Evolutionary conservation across 2,329 filamentous ascomycete species (phyloP).

Genomic region (Blastomyces silverae): DNA sequence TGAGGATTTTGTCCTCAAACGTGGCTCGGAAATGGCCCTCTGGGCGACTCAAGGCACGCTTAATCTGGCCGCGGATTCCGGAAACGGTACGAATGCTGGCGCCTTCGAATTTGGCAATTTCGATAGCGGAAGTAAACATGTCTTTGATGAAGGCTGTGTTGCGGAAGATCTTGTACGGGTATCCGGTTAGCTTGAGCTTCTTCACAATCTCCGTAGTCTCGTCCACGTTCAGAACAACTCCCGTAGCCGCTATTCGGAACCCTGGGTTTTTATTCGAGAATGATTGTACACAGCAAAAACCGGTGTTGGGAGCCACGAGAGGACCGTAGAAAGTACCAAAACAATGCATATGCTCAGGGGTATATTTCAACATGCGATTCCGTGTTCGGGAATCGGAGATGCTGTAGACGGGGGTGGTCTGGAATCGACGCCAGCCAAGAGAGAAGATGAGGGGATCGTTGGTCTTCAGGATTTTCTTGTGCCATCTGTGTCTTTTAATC

Average conservation of each 20-base stretch:
- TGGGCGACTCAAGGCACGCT: constrained; percentile 84
- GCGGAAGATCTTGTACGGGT: constrained; percentile 96
- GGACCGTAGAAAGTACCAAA: constrained; percentile 94
- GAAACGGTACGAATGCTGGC: constrained; percentile 94
- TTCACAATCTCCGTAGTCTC: constrained; percentile 97
- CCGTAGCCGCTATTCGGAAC: constrained; percentile 90
- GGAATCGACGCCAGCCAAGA: constrained; percentile 91
- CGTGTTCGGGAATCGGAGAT: constrained; percentile 88
- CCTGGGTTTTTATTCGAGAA: constrained; percentile 78
- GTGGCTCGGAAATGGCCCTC: constrained; percentile 95
- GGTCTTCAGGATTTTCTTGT: constrained; percentile 98
- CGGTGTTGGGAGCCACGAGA: constrained; percentile 88
- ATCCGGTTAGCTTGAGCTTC: constrained; percentile 93
- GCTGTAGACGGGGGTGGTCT: constrained; percentile 85
- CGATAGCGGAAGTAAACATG: constrained; percentile 90
- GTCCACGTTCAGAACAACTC: constrained; percentile 88
- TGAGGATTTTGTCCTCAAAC: constrained; percentile 96
- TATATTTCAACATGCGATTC: constrained; percentile 98
- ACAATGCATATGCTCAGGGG: constrained; percentile 98
- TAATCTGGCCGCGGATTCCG: constrained; percentile 93
- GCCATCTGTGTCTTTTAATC: constrained; percentile 97
- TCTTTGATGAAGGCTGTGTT: constrained; percentile 98
- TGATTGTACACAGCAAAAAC: constrained; percentile 88
- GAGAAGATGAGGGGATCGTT: constrained; percentile 97
- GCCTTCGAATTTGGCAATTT: constrained; percentile 97